Evolutionary conservation across 1,284 basidiomycete species (phyloP).

Genomic region (Puccinia horiana): DNA sequence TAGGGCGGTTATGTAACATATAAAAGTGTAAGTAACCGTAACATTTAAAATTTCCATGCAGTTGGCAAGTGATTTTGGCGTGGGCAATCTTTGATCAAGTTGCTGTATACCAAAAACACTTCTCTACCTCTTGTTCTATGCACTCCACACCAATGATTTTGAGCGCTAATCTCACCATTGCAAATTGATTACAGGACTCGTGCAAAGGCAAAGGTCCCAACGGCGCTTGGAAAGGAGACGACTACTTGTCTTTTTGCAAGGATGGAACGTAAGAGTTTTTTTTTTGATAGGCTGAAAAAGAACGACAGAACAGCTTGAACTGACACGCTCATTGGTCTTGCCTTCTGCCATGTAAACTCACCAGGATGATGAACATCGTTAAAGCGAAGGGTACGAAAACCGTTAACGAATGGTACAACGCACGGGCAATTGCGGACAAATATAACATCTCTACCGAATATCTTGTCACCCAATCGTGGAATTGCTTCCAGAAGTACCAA

Average conservation of each 20-base stretch:
- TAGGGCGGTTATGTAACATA: slow-evolving; percentile 45
- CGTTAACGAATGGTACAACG: slow-evolving; percentile 46
- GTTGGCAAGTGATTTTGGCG: too few species aligned
- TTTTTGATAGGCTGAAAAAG: not conserved
- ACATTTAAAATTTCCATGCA: not conserved
- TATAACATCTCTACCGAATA: slow-evolving; percentile 46
- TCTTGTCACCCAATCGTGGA: slow-evolving; percentile 47
- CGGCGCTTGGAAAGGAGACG: slow-evolving; percentile 47
- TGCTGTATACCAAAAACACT: not conserved
- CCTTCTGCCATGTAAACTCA: not conserved
- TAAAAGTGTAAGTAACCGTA: slow-evolving; percentile 5
- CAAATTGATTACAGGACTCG: not conserved
- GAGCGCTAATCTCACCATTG: not conserved
- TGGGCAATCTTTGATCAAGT: not conserved
- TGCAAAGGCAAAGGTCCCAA: slow-evolving; percentile 43
- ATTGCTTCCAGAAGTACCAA: slow-evolving; percentile 47
- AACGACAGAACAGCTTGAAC: not conserved
- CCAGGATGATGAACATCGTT: slow-evolving; percentile 49
- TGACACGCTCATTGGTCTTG: not conserved
- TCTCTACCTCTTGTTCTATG: not conserved
- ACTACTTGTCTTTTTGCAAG: slow-evolving; percentile 38
- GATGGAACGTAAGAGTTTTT: slow-evolving; percentile 32
- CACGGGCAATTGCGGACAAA: slow-evolving; percentile 39
- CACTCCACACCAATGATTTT: not conserved
- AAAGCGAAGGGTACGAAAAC: slow-evolving; percentile 46